Evolutionary conservation across 768 basidiomycete genomes (phyloP).

Genomic region (Pleurotus giganteus): DNA sequence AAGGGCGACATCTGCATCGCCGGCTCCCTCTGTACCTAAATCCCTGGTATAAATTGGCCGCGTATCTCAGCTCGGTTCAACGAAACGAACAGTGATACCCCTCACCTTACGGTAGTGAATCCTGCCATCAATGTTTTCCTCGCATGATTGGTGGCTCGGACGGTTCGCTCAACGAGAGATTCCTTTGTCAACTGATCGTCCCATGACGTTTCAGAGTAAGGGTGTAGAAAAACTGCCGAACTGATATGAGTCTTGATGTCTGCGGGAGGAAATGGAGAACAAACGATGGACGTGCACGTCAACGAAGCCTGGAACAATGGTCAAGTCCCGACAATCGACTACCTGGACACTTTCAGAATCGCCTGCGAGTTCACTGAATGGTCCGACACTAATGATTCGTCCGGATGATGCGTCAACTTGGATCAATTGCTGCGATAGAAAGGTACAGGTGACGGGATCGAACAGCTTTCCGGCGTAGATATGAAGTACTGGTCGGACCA

Average conservation of each 20-base stretch:
- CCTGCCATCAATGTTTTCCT: slow-evolving; percentile 56
- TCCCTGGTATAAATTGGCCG: slow-evolving; percentile 42
- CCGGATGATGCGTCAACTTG: not conserved
- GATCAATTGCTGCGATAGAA: not conserved
- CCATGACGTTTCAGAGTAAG: slow-evolving; percentile 61
- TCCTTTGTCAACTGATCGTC: slow-evolving; percentile 60
- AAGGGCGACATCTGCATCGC: slow-evolving; percentile 57
- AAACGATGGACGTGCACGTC: slow-evolving; percentile 56
- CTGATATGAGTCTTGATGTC: slow-evolving; percentile 1
- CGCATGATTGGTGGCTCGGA: slow-evolving; percentile 62
- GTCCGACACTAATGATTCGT: not conserved
- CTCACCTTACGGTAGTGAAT: slow-evolving; percentile 60
- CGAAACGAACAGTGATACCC: not conserved
- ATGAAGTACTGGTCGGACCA: not conserved
- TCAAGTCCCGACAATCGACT: slow-evolving; percentile 44
- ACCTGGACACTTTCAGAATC: slow-evolving; percentile 26
- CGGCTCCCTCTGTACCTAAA: slow-evolving; percentile 67
- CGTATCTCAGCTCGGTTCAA: not conserved
- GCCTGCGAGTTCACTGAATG: not conserved
- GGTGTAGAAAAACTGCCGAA: slow-evolving; percentile 53
- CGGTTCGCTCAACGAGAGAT: slow-evolving; percentile 52
- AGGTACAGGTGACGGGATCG: not conserved
- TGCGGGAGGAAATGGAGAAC: slow-evolving; percentile 16
- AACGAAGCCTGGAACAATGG: slow-evolving; percentile 56
- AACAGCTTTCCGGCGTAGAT: slow-evolving; percentile 6